A percentile compares a stretch with the other conserved stretches of the same genome.
phyloP scores from a whole-genome alignment of 441 rosid species.

The Euphorbia corollata region DNA sequence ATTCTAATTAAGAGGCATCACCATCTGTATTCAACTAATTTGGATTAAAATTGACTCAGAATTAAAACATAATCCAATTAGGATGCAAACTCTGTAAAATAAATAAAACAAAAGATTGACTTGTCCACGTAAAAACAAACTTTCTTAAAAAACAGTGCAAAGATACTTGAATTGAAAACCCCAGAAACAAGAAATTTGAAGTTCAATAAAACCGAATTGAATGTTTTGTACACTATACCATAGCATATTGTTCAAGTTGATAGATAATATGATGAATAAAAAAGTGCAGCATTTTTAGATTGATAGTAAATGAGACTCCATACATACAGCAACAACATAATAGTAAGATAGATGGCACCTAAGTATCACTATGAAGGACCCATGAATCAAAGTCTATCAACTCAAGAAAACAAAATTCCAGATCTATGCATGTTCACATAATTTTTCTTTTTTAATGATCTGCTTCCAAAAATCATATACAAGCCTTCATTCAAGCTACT shows the following conservation, averaged over 20 bases:
- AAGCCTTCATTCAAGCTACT: not conserved
- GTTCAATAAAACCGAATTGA: not conserved
- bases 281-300: not conserved
- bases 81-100: conserved; percentile 22
- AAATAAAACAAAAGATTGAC: conserved; percentile 5
- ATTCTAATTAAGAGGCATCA: conserved; percentile 63
- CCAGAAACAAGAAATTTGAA: not conserved
- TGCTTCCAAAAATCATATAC: not conserved
- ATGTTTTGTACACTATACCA: not conserved
- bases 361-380: not conserved
- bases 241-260: not conserved
- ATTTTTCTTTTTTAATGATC: not conserved
- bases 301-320: not conserved
- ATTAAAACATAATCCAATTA: conserved; percentile 24
- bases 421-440: not conserved
- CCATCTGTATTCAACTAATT: conserved; percentile 61
- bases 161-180: conserved; percentile 2
- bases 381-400: not conserved
- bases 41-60: conserved; percentile 39
- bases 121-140: conserved; percentile 12
- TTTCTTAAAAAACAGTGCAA: not conserved
- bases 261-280: not conserved
- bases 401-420: not conserved
- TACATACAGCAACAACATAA: not conserved
- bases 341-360: not conserved